Conservation (phyloP, 2,329 filamentous ascomycete genomes). For the Fusarium robinianum region DNA sequence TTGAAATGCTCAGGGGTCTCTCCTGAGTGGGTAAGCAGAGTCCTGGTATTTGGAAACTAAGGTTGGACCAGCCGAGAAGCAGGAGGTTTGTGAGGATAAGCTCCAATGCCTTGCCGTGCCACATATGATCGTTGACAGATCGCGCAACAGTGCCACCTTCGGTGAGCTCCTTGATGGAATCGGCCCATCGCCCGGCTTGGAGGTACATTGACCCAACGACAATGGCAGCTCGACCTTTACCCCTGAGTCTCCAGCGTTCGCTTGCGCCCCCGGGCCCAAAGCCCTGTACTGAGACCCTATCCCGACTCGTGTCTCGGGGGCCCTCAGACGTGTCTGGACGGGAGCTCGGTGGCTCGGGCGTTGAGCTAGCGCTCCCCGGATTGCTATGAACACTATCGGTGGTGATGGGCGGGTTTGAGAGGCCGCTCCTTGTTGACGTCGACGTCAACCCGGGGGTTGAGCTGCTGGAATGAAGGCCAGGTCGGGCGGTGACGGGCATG, state of each 20-base stretch:
- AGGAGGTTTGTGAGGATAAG: conserved; percentile 81
- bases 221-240: conserved; percentile 77
- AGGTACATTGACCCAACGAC: conserved; percentile 85
- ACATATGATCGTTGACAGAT: conserved; percentile 86
- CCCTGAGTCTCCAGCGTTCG: conserved; percentile 78
- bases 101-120: conserved; percentile 95
- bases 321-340: conserved; percentile 49
- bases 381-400: conserved; percentile 52
- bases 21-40: conserved; percentile 59
- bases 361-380: conserved; percentile 43
- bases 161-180: conserved; percentile 80
- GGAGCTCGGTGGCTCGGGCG: conserved; percentile 47
- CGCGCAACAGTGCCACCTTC: conserved; percentile 80
- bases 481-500: conserved; percentile 65
- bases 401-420: conserved; percentile 54
- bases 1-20: conserved; percentile 44
- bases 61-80: conserved; percentile 79
- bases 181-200: conserved; percentile 85
- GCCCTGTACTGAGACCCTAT: conserved; percentile 68
- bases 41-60: conserved; percentile 78
- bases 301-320: conserved; percentile 55
- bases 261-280: conserved; percentile 73
- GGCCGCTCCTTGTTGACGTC: conserved; percentile 54
- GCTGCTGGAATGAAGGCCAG: conserved; percentile 48
- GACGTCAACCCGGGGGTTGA: conserved; percentile 56